phyloP scores from a whole-genome alignment of 108 stramenopile genomes.

The Skeletonema costatum region DNA sequence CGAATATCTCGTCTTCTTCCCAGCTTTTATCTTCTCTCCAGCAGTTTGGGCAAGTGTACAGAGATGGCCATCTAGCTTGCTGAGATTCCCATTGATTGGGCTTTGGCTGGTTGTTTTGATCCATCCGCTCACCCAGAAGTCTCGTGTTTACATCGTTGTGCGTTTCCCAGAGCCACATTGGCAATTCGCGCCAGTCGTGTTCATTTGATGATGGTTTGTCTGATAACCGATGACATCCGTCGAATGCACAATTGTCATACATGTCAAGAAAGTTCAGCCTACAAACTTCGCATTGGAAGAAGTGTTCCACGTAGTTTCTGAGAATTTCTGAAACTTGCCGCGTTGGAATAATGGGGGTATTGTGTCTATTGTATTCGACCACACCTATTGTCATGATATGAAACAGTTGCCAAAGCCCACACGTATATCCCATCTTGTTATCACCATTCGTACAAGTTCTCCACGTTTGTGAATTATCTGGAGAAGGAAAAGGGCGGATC shows the following conservation, averaged over 20 bases:
- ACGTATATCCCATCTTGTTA: slow-evolving; percentile 72
- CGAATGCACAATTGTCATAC: slow-evolving; percentile 71
- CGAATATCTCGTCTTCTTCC: slow-evolving; percentile 43
- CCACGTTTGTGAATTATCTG: slow-evolving; percentile 17
- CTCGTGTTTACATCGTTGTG: slow-evolving; percentile 86
- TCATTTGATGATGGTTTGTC: slow-evolving; percentile 37
- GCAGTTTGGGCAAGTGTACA: slow-evolving; percentile 38
- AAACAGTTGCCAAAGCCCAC: slow-evolving; percentile 88
- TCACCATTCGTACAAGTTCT: slow-evolving; percentile 45
- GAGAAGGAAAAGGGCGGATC: slow-evolving; percentile 6
- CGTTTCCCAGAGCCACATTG: slow-evolving; percentile 77
- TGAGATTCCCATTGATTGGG: slow-evolving; percentile 37
- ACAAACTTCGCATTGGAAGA: slow-evolving; percentile 87
- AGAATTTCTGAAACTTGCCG: slow-evolving; percentile 34
- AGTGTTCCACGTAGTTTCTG: slow-evolving; percentile 60
- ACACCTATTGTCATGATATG: slow-evolving; percentile 81
- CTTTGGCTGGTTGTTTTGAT: slow-evolving; percentile 3
- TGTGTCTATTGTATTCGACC: slow-evolving; percentile 71
- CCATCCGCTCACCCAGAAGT: slow-evolving; percentile 58
- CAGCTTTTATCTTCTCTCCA: slow-evolving; percentile 49
- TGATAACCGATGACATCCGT: slow-evolving; percentile 74
- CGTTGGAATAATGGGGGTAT: slow-evolving; percentile 23
- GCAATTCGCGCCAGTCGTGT: slow-evolving; percentile 68
- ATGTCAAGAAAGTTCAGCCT: slow-evolving; percentile 67
- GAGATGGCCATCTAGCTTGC: slow-evolving; percentile 44